Evolutionary conservation across 2,329 filamentous ascomycete species (phyloP), one percentile per base, ranked within the genome.

Genomic region (Exophiala phaeomuriformis): DNA sequence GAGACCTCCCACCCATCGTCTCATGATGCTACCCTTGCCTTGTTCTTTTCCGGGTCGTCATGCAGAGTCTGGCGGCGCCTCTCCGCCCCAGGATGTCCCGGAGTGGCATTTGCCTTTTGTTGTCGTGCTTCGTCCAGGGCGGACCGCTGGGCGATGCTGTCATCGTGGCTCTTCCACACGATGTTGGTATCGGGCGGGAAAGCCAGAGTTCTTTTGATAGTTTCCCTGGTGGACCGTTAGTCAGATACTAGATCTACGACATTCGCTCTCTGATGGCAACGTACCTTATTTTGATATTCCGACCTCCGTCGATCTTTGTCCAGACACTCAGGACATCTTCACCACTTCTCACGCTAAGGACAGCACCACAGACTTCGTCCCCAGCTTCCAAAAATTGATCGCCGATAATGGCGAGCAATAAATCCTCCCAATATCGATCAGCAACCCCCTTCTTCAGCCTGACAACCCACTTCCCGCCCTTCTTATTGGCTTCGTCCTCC

Each of bases 281-380:
- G 64, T 80, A 95, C 86, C 91, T 85, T 66, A 98, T 95, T 77
- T 95, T 96, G 64, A 97, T 86, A 70, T 96, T 94, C 65, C 89
- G 84, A 59, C 90, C 89, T 42, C 90, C 91, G 66, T 95, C 88
- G 64, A 88, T 93, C 70, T 90, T 87, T 51, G 90, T 95, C 93
- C 93, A 98, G 67, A 98, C 90, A 73, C 90, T 96, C 70, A 98
- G 79, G 58, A 97, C 94, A 68, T 98, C 93, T 73, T 98, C 93
- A 41, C 90, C 91, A 66, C 90, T 95, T 58, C 93, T 81, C 59
- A 98, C 88, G 68, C 90, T 97, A 41, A 98, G 79, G 31, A 98
- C 93, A 51, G 88, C 89, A 56, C 93, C 93, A 67, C 91, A 98
- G 40, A 98, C 86, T 69, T 98, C 91, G 63, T 97, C 91, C 47